phyloP scores from a whole-genome alignment of 1,284 basidiomycete species.

The Pulveroboletus sp. region DNA sequence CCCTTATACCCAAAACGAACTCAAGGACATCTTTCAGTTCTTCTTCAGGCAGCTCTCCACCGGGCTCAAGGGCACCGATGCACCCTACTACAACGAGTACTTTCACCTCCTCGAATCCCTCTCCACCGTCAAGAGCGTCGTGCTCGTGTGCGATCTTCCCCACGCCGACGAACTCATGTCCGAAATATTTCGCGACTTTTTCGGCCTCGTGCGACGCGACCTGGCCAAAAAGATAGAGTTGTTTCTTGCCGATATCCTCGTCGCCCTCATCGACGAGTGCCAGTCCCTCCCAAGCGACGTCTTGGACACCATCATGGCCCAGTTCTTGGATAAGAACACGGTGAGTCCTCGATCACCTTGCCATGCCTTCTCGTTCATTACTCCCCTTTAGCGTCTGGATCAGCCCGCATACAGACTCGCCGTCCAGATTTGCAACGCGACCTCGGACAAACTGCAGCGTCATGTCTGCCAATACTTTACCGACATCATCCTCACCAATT shows the following conservation, averaged over 20 bases:
- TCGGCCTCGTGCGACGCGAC: slow-evolving; percentile 77
- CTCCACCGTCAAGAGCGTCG: slow-evolving; percentile 92
- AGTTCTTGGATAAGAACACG: slow-evolving; percentile 79
- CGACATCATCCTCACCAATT: slow-evolving; percentile 74
- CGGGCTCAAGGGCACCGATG: slow-evolving; percentile 71
- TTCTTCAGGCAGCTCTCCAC: slow-evolving; percentile 82
- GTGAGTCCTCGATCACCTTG: slow-evolving; percentile 40
- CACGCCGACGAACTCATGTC: slow-evolving; percentile 84
- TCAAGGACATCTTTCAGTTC: slow-evolving; percentile 95
- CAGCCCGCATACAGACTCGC: slow-evolving; percentile 85
- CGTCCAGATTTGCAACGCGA: slow-evolving; percentile 82
- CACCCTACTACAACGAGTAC: slow-evolving; percentile 85
- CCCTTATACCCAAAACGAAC: slow-evolving; percentile 86
- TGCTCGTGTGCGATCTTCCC: slow-evolving; percentile 89
- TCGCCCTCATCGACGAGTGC: slow-evolving; percentile 88
- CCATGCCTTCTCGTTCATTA: background rate
- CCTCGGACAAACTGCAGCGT: slow-evolving; percentile 85
- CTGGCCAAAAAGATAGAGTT: slow-evolving; percentile 89
- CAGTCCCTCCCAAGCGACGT: slow-evolving; percentile 75
- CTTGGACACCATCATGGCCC: slow-evolving; percentile 80
- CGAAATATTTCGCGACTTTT: slow-evolving; percentile 83
- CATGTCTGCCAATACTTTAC: slow-evolving; percentile 91
- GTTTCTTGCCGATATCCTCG: slow-evolving; percentile 86
- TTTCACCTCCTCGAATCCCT: slow-evolving; percentile 91
- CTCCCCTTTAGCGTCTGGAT: slow-evolving; percentile 57